phyloP scores from a whole-genome alignment of 148 eudicot genomes.

The Nyssa sinensis region DNA sequence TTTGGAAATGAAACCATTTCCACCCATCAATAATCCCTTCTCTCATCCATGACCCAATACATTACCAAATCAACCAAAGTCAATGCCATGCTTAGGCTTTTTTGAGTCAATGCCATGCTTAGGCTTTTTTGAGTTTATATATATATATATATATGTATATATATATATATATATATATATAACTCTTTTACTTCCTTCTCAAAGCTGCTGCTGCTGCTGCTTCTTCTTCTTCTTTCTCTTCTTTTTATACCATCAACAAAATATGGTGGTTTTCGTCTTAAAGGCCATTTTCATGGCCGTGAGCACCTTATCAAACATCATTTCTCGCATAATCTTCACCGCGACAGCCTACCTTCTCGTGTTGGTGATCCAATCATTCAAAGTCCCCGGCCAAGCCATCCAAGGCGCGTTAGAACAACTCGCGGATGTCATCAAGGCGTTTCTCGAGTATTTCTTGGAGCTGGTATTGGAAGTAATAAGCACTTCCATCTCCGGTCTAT shows the following conservation, averaged over 20 bases:
- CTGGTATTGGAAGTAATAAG: slow-evolving; percentile 20
- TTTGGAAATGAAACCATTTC: no score
- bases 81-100: no score
- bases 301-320: slow-evolving; percentile 27
- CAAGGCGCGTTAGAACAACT: slow-evolving; percentile 41
- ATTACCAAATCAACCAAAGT: no score
- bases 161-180: no score
- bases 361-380: slow-evolving; percentile 45
- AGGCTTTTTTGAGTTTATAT: no score
- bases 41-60: no score
- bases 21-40: no score
- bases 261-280: slow-evolving; percentile 47
- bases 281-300: slow-evolving; percentile 40
- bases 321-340: slow-evolving; percentile 41
- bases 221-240: no score
- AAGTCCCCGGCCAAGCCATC: slow-evolving; percentile 45
- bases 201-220: not conserved
- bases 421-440: slow-evolving; percentile 23
- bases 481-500: slow-evolving; percentile 20
- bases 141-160: no score
- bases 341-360: slow-evolving; percentile 41
- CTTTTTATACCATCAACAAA: no score
- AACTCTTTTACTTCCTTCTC: slow-evolving; percentile 9
- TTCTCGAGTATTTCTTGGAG: slow-evolving; percentile 31
- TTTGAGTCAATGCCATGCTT: no score